These are phyloP conservation scores for Cruciata laevipes DNA, from an alignment of 257 asterid species.

Conservation along the genomic window DNA sequence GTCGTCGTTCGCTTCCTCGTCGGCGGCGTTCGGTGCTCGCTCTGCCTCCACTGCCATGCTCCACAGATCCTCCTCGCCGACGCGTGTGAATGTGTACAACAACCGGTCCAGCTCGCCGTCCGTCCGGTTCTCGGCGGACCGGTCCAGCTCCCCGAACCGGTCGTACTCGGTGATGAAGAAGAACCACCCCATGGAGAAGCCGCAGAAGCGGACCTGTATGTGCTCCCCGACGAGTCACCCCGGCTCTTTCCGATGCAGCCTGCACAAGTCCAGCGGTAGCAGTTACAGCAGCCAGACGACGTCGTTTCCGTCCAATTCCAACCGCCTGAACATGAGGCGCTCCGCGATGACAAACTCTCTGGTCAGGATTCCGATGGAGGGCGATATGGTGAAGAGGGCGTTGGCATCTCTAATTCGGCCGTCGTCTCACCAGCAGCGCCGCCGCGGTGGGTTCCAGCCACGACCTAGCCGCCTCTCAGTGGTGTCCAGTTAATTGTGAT, in stretches of 20 bases:
- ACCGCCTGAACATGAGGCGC: constrained; percentile 72
- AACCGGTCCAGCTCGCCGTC: constrained; percentile 19
- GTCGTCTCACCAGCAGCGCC: constrained; percentile 67
- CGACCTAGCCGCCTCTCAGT: constrained; percentile 72
- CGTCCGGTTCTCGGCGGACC: constrained; percentile 28
- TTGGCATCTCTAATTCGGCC: constrained; percentile 80
- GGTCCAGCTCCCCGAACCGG: constrained; percentile 32
- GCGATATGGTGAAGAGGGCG: constrained; percentile 75
- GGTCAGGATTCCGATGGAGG: constrained; percentile 87
- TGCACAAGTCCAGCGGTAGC: constrained; percentile 28
- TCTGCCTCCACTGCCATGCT: constrained; percentile 11
- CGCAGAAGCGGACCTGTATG: constrained; percentile 43
- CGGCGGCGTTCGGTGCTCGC: constrained; percentile 34
- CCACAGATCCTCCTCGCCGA: constrained; percentile 33
- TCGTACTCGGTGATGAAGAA: constrained; percentile 21
- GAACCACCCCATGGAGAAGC: constrained; percentile 16
- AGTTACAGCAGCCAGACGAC: constrained; percentile 17
- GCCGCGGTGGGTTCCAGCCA: constrained; percentile 67
- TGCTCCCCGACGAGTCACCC: constrained; percentile 70
- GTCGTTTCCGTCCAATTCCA: constrained; percentile 29
- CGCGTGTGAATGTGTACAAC: constrained; percentile 17
- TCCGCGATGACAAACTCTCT: constrained; percentile 96
- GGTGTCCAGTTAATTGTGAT: constrained; percentile 34
- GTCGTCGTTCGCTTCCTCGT: constrained; percentile 31
- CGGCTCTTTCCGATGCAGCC: constrained; percentile 64